phyloP scores from a whole-genome alignment of 2,329 filamentous ascomycete genomes.

The Xylaria sp. region DNA sequence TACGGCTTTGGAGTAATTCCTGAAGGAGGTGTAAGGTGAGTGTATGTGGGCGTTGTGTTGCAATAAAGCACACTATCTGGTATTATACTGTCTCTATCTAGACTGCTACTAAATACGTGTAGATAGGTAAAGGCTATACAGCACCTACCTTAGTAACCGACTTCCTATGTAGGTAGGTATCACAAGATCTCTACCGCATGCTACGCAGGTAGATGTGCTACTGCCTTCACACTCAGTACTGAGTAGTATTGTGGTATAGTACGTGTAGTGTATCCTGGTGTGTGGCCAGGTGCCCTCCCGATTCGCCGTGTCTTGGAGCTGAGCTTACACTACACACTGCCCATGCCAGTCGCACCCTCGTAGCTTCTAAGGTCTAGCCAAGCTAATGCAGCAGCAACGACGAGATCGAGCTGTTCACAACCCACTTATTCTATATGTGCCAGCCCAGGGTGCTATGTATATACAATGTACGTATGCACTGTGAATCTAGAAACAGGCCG shows the following conservation, averaged over 20 bases:
- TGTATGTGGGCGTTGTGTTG: background rate
- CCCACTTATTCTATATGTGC: constrained; percentile 11
- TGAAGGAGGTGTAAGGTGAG: constrained; percentile 9
- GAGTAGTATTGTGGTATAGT: background rate
- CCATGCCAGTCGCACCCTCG: constrained; percentile 1
- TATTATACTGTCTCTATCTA: too few relatives aligned
- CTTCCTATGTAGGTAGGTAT: too few relatives aligned
- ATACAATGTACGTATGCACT: background rate
- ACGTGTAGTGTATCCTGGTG: background rate
- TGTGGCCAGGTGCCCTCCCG: constrained; percentile 5
- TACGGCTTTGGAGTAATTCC: constrained; percentile 3
- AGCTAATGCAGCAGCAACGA: background rate
- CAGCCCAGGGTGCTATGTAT: background rate
- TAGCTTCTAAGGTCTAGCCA: background rate
- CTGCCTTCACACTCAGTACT: too few relatives aligned
- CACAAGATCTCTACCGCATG: too few relatives aligned
- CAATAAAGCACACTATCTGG: background rate
- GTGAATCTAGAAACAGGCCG: constrained; percentile 4
- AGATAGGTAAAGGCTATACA: background rate
- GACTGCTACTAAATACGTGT: too few relatives aligned
- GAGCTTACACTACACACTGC: constrained; percentile 21
- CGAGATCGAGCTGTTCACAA: constrained; percentile 4
- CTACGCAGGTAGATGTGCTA: constrained; percentile 3
- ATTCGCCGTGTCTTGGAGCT: constrained; percentile 30
- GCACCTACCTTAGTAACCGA: background rate